A percentile compares a stretch with the other conserved stretches of the same genome.
phyloP scores from a whole-genome alignment of 805 yeast genomes.

The Jamesozyma gamospora region DNA sequence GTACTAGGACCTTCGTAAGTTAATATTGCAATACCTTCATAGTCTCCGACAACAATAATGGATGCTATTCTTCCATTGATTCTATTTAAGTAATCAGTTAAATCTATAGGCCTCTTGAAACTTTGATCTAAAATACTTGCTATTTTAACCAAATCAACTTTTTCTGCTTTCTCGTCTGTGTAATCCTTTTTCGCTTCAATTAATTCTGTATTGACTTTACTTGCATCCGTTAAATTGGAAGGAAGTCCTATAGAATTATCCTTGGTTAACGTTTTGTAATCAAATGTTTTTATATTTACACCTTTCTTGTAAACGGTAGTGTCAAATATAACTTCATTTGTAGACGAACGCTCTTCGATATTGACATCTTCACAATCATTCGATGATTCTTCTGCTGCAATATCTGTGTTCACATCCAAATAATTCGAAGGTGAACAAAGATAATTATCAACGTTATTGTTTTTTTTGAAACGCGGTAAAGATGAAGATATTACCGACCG shows the following conservation, averaged over 20 bases:
- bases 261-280: conserved; percentile 12
- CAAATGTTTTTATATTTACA: conserved; percentile 30
- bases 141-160: conserved; percentile 48
- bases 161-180: conserved; percentile 1
- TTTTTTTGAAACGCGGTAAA: conserved; percentile 49
- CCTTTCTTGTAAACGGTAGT: conserved; percentile 81
- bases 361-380: not conserved
- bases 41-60: conserved; percentile 80
- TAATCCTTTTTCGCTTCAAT: not conserved
- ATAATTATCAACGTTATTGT: conserved; percentile 2
- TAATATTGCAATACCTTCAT: conserved; percentile 89
- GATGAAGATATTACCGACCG: conserved; percentile 86
- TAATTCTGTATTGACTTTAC: not conserved
- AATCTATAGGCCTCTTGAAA: conserved; percentile 58
- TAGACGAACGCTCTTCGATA: not conserved
- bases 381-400: conserved; percentile 5
- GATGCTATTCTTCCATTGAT: conserved; percentile 61
- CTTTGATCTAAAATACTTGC: conserved; percentile 64
- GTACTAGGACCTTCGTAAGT: conserved; percentile 57
- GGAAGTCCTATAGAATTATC: conserved; percentile 25
- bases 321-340: conserved; percentile 23
- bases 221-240: conserved; percentile 1
- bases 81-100: conserved; percentile 56
- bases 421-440: conserved; percentile 1
- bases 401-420: conserved; percentile 6